phyloP scores from a whole-genome alignment of 208 protist species.

The Wallacemonas sp. region DNA sequence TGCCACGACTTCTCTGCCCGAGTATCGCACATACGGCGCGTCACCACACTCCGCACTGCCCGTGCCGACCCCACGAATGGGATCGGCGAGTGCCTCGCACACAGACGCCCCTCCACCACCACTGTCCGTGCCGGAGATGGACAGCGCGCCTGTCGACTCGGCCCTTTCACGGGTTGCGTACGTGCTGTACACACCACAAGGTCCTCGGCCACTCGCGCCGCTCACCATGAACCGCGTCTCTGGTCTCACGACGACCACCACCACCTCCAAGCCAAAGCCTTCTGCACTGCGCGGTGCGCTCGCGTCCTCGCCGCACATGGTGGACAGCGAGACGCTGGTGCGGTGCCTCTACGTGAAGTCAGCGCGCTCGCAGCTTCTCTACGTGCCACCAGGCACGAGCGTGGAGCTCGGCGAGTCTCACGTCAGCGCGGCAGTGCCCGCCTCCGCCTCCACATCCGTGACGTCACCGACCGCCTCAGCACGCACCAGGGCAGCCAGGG shows the following conservation, averaged over 20 bases:
- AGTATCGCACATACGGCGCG: constrained; percentile 6
- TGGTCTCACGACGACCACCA: not conserved
- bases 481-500: too few species aligned
- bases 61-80: not conserved
- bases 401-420: constrained; percentile 52
- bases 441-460: too few species aligned
- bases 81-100: not conserved
- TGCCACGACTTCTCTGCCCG: constrained; percentile 7
- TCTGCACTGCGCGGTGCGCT: not conserved
- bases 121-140: not conserved
- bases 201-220: constrained; percentile 56
- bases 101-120: not conserved
- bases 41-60: too few species aligned
- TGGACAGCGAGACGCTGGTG: constrained; percentile 15
- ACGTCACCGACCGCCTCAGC: not conserved
- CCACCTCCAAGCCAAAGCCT: not conserved
- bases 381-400: constrained; percentile 44
- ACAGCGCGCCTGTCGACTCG: not conserved
- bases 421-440: not conserved
- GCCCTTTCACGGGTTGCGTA: constrained; percentile 19
- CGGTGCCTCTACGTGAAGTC: constrained; percentile 62
- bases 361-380: constrained; percentile 75
- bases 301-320: not conserved
- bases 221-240: constrained; percentile 37
- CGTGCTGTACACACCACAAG: constrained; percentile 80